Evolutionary conservation across 331 rosid genomes (phyloP), one percentile per base, ranked within the genome.

Genomic region (Malus hybrid): DNA sequence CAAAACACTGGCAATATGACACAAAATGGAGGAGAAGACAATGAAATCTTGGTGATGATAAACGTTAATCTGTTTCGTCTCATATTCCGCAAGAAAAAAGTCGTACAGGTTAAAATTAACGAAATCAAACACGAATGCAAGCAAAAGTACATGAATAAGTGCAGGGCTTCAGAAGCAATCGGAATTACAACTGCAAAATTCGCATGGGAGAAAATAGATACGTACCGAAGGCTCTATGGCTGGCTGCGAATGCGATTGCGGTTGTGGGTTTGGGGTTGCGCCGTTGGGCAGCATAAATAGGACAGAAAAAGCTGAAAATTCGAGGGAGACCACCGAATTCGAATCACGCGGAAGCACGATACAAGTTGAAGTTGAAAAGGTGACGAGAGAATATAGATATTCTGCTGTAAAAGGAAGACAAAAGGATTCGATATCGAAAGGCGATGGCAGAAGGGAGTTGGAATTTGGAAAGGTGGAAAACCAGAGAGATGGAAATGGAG

Each of bases 271-370:
- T 29, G 44, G 44, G 61, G 22, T 59, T n/a, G 62, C 36, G 28
- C 22, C 6, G 19, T 19, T 19, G 54, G 56, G 33, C 44, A 1
- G 80, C 57, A 62, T 56, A 65, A 71, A 80, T 19, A 59, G 50
- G 11, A 65, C 73, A 15, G 6, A 18, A 36, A 44, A 77, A 44
- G 52, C 6, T 6, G 75, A 66, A 80, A 59, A 80, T 71, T 76
- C 73, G 15, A 14, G 55, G 50, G 34, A 19, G 63, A 67, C 79
- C 84, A 79, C 81, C 63, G 67, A 84, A 63, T 56, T 52, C 64
- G 80, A 83, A 81, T 79, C 77, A 48, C 33, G 33, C 73, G 44
- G 24, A 44, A 20, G 3, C 7, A 18, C 76, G 78, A 59, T 16
- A 39, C 31, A 12, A 18, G 50, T 27, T 24, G 68, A 36, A 63